These are phyloP conservation scores for Tubosaeta brunneosetosa DNA, from an alignment of 768 basidiomycete species.

Conservation along the genomic window DNA sequence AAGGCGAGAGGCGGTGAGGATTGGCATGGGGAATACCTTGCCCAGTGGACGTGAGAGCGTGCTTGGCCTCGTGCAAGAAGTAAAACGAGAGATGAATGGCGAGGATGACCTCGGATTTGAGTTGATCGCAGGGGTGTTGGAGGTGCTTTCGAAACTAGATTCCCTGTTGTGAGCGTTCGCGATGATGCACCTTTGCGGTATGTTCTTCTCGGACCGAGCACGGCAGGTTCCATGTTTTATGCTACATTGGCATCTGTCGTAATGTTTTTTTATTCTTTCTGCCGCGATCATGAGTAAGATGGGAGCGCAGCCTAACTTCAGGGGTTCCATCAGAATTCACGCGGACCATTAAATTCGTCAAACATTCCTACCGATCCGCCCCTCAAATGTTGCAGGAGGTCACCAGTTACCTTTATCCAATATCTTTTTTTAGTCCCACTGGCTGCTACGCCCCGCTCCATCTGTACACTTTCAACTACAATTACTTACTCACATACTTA, in stretches of 20 bases:
- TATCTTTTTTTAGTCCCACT: too few species aligned
- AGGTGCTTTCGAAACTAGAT: slow-evolving; percentile 91
- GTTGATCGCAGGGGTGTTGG: slow-evolving; percentile 86
- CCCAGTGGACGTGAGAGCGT: slow-evolving; percentile 61
- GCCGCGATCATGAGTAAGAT: not conserved
- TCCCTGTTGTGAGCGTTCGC: slow-evolving; percentile 38
- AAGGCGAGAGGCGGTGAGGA: slow-evolving; percentile 40
- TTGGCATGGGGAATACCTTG: slow-evolving; percentile 52
- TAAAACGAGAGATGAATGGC: slow-evolving; percentile 62
- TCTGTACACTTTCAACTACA: too few species aligned
- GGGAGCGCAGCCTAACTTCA: too few species aligned
- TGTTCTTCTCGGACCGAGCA: not conserved
- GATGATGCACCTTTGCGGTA: not conserved
- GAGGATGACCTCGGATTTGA: slow-evolving; percentile 88
- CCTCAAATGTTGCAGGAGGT: too few species aligned
- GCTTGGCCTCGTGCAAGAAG: slow-evolving; percentile 69
- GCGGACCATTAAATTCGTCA: too few species aligned
- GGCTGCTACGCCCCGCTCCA: too few species aligned
- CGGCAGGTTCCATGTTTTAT: not conserved
- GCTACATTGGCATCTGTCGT: slow-evolving; percentile 6
- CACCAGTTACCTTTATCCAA: too few species aligned
- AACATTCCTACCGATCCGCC: too few species aligned
- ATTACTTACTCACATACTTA: too few species aligned
- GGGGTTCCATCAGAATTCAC: too few species aligned
- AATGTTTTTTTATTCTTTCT: slow-evolving; percentile 6